Percentiles rank a stretch among this genome's conserved stretches.
phyloP scores from a whole-genome alignment of 2,329 filamentous ascomycete genomes.

The Chrysoporthe puriensis region DNA sequence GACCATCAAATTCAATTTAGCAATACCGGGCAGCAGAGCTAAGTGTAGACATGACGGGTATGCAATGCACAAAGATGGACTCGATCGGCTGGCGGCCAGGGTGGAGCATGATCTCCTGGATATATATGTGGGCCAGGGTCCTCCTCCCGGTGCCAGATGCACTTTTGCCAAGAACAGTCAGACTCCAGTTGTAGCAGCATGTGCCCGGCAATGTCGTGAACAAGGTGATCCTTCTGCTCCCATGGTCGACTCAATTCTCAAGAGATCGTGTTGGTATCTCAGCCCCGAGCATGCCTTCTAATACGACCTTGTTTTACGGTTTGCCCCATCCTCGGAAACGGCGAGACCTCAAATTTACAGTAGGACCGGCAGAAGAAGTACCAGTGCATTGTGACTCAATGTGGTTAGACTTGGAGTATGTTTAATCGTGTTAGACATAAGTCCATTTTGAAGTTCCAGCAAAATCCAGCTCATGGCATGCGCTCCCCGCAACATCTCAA shows the following conservation, averaged over 20 bases:
- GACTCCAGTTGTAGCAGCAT: slow-evolving; percentile 1
- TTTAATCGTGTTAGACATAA: no score
- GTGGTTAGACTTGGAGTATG: not conserved
- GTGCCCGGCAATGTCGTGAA: not conserved
- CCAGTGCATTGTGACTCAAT: not conserved
- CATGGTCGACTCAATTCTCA: not conserved
- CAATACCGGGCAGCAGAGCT: not conserved
- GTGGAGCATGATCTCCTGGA: not conserved
- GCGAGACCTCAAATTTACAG: not conserved
- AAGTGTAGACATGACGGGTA: not conserved
- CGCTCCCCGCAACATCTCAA: not conserved
- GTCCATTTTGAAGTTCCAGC: not conserved
- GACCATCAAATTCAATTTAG: not conserved
- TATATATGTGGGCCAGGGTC: not conserved
- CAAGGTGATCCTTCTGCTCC: not conserved
- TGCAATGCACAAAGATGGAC: slow-evolving; percentile 1
- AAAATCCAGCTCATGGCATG: not conserved
- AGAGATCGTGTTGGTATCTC: not conserved
- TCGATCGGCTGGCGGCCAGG: not conserved
- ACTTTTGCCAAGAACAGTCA: not conserved
- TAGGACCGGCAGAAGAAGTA: not conserved
- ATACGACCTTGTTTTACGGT: not conserved
- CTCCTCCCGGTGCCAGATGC: slow-evolving; percentile 6
- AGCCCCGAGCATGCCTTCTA: not conserved
- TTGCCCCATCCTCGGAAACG: not conserved